Evolutionary conservation across 768 basidiomycete species (phyloP).

Genomic region (Amanita muscaria): DNA sequence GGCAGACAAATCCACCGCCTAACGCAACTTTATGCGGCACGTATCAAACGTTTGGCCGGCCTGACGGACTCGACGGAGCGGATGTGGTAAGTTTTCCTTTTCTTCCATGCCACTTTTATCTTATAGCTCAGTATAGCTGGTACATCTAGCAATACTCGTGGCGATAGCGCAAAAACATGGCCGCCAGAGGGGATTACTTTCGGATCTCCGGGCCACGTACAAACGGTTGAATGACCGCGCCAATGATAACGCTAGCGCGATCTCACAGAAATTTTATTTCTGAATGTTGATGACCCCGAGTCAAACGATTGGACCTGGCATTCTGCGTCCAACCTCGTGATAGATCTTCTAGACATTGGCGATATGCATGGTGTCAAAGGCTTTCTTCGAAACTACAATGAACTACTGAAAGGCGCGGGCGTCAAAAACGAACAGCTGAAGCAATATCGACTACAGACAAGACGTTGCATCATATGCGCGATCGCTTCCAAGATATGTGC

Average conservation of each 20-base stretch:
- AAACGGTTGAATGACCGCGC: conserved; percentile 28
- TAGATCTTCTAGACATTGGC: conserved; percentile 24
- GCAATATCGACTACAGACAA: conserved; percentile 10
- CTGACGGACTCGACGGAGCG: conserved; percentile 21
- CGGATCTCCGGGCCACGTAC: conserved; percentile 36
- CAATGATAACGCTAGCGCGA: conserved; percentile 11
- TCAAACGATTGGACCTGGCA: conserved; percentile 31
- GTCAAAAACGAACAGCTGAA: conserved; percentile 14
- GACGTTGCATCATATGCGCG: conserved; percentile 16
- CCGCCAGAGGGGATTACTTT: conserved; percentile 20
- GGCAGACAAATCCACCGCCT: conserved; percentile 19
- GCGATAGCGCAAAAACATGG: conserved; percentile 20
- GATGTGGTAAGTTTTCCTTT: conserved; percentile 30
- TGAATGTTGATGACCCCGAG: conserved; percentile 36
- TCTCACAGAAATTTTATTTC: conserved; percentile 26
- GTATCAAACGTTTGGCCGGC: conserved; percentile 30
- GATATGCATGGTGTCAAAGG: conserved; percentile 22
- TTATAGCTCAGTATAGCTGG: conserved; percentile 22
- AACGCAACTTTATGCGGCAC: conserved; percentile 19
- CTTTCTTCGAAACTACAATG: conserved; percentile 26
- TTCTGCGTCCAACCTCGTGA: conserved; percentile 28
- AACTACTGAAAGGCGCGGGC: conserved; percentile 26
- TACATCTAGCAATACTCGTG: conserved; percentile 30
- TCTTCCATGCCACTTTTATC: neutral
- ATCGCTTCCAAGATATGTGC: conserved; percentile 27